Conservation (phyloP, 1,139 yeast genomes). For the Torulaspora pretoriensis region DNA sequence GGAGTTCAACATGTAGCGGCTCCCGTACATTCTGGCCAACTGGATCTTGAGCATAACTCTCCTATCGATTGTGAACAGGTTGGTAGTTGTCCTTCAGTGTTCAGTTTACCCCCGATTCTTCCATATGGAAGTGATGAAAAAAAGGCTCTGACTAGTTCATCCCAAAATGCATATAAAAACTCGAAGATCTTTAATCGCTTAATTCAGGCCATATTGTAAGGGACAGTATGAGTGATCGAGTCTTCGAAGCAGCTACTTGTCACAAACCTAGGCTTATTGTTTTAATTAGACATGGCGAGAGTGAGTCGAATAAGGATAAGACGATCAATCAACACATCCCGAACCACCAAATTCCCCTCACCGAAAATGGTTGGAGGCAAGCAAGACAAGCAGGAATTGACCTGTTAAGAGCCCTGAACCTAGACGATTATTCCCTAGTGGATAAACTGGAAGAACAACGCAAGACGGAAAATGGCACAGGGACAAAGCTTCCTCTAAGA, state of each 20-base stretch:
- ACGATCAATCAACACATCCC: slow-evolving; percentile 70
- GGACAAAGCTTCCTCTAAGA: slow-evolving; percentile 14
- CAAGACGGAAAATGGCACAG: slow-evolving; percentile 12
- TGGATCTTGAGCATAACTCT: not conserved
- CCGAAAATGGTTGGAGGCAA: slow-evolving; percentile 62
- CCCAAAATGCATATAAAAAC: no score
- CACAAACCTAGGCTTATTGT: slow-evolving; percentile 52
- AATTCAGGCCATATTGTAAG: no score
- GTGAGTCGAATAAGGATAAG: slow-evolving; percentile 83
- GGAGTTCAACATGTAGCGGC: not conserved
- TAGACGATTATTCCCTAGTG: slow-evolving; percentile 42
- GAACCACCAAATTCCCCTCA: slow-evolving; percentile 71
- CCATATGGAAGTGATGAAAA: not conserved
- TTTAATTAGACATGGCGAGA: slow-evolving; percentile 84
- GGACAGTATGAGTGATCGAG: slow-evolving; percentile 1
- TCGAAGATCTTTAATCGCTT: no score
- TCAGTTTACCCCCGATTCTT: not conserved
- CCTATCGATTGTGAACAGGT: not conserved
- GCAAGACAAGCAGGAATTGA: slow-evolving; percentile 66
- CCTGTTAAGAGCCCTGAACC: slow-evolving; percentile 49
- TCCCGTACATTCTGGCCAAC: not conserved
- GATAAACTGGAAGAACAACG: slow-evolving; percentile 23
- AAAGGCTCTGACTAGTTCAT: not conserved
- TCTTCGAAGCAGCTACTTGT: slow-evolving; percentile 7
- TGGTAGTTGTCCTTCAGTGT: not conserved